Percentiles rank a stretch among this genome's conserved stretches.
phyloP scores from a whole-genome alignment of 352 stramenopile genomes.

The Globisporangium splendens region DNA sequence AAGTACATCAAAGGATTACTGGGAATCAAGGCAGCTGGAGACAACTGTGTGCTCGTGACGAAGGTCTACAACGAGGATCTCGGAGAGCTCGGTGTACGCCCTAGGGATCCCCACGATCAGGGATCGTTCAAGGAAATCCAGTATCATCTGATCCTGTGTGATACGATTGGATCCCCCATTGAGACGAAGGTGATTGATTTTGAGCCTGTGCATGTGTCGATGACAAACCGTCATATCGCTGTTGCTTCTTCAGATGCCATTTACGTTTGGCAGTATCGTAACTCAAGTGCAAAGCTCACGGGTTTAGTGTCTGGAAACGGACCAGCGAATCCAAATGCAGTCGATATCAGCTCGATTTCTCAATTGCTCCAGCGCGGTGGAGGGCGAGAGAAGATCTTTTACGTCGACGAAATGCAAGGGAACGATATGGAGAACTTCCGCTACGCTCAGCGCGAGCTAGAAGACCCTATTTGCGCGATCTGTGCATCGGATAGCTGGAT shows the following conservation, averaged over 20 bases:
- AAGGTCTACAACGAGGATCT: slow-evolving; percentile 81
- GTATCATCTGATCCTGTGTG: slow-evolving; percentile 85
- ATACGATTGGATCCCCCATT: slow-evolving; percentile 80
- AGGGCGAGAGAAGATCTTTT: slow-evolving; percentile 86
- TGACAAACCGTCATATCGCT: slow-evolving; percentile 86
- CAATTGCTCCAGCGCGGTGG: slow-evolving; percentile 59
- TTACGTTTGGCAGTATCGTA: slow-evolving; percentile 94
- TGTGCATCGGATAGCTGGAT: slow-evolving; percentile 84
- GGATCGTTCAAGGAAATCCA: slow-evolving; percentile 58
- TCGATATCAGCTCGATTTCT: slow-evolving; percentile 61
- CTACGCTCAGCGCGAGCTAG: slow-evolving; percentile 60
- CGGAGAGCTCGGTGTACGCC: slow-evolving; percentile 19
- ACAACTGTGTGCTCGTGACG: slow-evolving; percentile 86
- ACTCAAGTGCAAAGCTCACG: slow-evolving; percentile 73
- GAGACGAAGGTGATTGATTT: slow-evolving; percentile 86
- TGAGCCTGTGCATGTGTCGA: slow-evolving; percentile 77
- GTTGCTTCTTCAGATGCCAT: slow-evolving; percentile 78
- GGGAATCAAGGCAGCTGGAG: slow-evolving; percentile 72
- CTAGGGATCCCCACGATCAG: slow-evolving; percentile 12
- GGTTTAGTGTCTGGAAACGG: slow-evolving; percentile 38
- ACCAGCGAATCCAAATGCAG: slow-evolving; percentile 25
- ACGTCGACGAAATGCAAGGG: slow-evolving; percentile 84
- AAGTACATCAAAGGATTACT: slow-evolving; percentile 86
- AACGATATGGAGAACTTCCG: slow-evolving; percentile 72
- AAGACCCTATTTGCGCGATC: slow-evolving; percentile 86